Evolutionary conservation across 2,329 filamentous ascomycete species (phyloP).

Genomic region (Calonectria leucothoes): DNA sequence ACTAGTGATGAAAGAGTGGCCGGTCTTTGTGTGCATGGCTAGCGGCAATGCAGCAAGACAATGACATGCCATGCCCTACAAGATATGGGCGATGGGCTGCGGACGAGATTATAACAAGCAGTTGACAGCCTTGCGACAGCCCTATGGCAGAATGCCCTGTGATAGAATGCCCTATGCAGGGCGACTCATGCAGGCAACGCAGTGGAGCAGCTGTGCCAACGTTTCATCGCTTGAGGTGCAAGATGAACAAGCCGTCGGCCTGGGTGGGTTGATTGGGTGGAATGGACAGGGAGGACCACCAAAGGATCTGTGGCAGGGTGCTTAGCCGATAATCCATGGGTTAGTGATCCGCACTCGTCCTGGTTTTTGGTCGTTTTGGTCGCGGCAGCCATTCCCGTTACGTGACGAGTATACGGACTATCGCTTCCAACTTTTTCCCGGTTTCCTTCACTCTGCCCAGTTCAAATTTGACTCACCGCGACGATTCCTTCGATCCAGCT

Average conservation of each 20-base stretch:
- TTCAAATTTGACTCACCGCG: neutral
- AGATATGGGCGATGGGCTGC: neutral
- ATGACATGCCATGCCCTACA: neutral
- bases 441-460: neutral
- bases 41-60: neutral
- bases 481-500: neutral
- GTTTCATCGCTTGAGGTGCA: neutral
- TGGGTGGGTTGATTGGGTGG: neutral
- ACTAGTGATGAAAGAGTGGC: neutral
- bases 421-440: neutral
- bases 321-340: neutral
- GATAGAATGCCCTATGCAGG: neutral
- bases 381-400: neutral
- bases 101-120: neutral
- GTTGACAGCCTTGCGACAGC: neutral
- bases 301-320: neutral
- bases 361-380: neutral
- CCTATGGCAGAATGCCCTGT: neutral
- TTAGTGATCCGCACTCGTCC: neutral
- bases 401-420: neutral
- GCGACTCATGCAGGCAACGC: neutral
- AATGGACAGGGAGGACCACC: neutral
- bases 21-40: neutral
- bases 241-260: neutral
- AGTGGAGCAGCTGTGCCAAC: neutral